Percentiles rank a stretch among this genome's conserved stretches.
phyloP scores from a whole-genome alignment of 108 stramenopile species.

The Skeletonema marinoi region DNA sequence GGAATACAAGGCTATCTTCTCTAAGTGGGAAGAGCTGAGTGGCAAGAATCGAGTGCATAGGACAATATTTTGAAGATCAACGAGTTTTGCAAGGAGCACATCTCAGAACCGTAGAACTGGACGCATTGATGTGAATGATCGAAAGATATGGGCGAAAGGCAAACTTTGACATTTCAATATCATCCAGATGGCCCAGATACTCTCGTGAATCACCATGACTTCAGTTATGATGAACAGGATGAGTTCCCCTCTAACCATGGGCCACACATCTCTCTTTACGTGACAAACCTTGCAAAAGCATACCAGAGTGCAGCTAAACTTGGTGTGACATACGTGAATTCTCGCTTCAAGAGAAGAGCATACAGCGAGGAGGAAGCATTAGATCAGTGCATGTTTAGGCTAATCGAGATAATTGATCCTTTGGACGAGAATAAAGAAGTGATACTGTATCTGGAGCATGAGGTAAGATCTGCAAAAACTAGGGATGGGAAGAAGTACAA shows the following conservation, averaged over 20 bases:
- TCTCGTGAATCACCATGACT: constrained; percentile 54
- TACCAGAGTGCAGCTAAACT: constrained; percentile 42
- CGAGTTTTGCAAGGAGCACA: constrained; percentile 68
- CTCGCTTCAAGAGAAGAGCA: constrained; percentile 60
- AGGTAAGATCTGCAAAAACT: constrained; percentile 58
- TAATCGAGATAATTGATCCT: constrained; percentile 66
- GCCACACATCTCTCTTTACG: constrained; percentile 68
- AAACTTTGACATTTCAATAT: constrained; percentile 65
- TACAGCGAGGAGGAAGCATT: constrained; percentile 58
- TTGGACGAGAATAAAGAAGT: constrained; percentile 23
- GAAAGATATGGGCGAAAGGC: constrained; percentile 68
- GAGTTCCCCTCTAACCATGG: constrained; percentile 58
- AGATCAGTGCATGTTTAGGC: constrained; percentile 71
- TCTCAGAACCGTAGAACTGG: constrained; percentile 68
- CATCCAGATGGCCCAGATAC: constrained; percentile 39
- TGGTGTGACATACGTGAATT: constrained; percentile 58
- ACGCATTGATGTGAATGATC: constrained; percentile 75
- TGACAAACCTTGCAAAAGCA: constrained; percentile 34
- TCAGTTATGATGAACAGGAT: constrained; percentile 47
- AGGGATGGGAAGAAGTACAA: constrained; percentile 72
- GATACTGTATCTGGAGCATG: constrained; percentile 61
- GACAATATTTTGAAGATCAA: no score
- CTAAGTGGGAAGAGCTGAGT: no score
- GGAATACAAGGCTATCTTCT: no score
- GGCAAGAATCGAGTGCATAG: no score